phyloP scores from a whole-genome alignment of 2,329 filamentous ascomycete species.

The Hypocrella siamensis region DNA sequence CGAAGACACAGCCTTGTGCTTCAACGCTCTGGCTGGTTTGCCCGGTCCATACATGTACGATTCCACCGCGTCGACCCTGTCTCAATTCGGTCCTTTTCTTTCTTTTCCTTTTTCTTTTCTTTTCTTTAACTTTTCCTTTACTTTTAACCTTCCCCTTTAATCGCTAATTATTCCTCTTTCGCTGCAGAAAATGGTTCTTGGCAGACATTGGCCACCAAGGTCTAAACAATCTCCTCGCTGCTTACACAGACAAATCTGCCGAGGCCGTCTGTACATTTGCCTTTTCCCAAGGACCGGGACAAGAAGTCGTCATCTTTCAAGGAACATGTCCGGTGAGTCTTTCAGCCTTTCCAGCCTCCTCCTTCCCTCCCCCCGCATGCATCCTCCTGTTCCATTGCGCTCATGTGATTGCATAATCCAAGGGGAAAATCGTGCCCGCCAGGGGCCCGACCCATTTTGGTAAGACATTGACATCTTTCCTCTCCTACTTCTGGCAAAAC shows the following conservation, averaged over 20 bases:
- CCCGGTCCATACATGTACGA: conserved; percentile 89
- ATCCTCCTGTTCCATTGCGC: too few species aligned
- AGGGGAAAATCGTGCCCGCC: conserved; percentile 68
- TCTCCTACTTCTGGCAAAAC: too few species aligned
- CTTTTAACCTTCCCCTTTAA: conserved; percentile 6
- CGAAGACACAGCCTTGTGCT: conserved; percentile 91
- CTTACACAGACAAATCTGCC: conserved; percentile 79
- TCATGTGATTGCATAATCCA: too few species aligned
- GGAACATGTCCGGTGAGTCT: conserved; percentile 60
- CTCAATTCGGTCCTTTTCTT: background rate
- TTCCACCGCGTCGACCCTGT: background rate
- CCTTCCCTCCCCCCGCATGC: too few species aligned
- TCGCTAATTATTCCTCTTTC: background rate
- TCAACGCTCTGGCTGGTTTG: conserved; percentile 76
- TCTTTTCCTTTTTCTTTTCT: too few species aligned
- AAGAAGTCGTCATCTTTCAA: conserved; percentile 79
- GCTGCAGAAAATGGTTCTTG: conserved; percentile 84
- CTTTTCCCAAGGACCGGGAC: conserved; percentile 72
- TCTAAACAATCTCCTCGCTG: conserved; percentile 77
- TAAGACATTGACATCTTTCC: conserved; percentile 35
- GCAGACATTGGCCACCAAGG: conserved; percentile 66
- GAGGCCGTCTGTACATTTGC: conserved; percentile 94
- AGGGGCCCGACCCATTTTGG: conserved; percentile 73
- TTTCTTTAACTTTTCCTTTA: too few species aligned
- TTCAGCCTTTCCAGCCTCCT: too few species aligned